These are phyloP conservation scores for Picochlorum sp. DNA, from an alignment of 139 green algal species.

Conservation along the genomic window DNA sequence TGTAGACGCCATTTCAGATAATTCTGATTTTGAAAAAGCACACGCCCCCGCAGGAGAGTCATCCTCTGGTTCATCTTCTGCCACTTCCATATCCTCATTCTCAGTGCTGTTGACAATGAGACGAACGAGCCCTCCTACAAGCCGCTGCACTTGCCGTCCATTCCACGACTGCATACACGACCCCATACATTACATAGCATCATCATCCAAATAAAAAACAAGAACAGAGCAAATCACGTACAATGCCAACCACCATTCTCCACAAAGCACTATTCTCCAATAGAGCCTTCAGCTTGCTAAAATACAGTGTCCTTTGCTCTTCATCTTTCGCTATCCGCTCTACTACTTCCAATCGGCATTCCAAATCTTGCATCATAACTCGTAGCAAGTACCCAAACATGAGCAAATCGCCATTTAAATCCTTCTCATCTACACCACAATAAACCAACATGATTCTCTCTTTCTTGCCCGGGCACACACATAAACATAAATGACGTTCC, in stretches of 20 bases:
- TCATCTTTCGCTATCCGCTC: slow-evolving; percentile 2
- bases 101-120: background rate
- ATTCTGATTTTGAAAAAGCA: slow-evolving; percentile 16
- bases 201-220: too few species aligned
- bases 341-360: background rate
- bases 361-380: slow-evolving; percentile 22
- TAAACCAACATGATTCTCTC: background rate
- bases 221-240: background rate
- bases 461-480: background rate
- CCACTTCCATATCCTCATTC: slow-evolving; percentile 12
- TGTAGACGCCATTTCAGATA: slow-evolving; percentile 14
- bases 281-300: slow-evolving; percentile 1
- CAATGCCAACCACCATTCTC: slow-evolving; percentile 10
- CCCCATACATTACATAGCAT: too few species aligned
- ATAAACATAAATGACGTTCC: background rate
- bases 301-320: background rate
- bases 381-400: slow-evolving; percentile 25
- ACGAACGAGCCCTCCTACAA: background rate
- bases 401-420: slow-evolving; percentile 29
- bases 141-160: background rate
- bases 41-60: slow-evolving; percentile 12
- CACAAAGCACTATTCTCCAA: slow-evolving; percentile 19
- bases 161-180: background rate
- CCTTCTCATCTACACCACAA: slow-evolving; percentile 5
- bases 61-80: slow-evolving; percentile 9